Conservation (phyloP, 2,329 filamentous ascomycete genomes). For the Aspergillus sp. region DNA sequence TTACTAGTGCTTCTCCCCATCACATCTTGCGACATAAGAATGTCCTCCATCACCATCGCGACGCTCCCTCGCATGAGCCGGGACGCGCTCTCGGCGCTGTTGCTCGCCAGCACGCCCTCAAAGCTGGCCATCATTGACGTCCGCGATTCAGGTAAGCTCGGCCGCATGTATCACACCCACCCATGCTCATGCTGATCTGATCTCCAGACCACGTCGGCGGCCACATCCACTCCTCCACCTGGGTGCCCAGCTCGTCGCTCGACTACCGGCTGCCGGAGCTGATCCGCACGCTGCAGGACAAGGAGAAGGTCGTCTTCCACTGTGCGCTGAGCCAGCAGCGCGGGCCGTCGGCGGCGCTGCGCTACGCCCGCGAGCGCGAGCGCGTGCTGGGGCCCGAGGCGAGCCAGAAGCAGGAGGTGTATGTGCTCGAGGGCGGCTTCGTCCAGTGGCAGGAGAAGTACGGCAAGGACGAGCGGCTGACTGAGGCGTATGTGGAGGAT, state of each 20-base stretch:
- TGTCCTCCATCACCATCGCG: slow-evolving; percentile 59
- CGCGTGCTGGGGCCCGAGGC: slow-evolving; percentile 46
- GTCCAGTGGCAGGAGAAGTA: slow-evolving; percentile 80
- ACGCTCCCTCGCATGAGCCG: slow-evolving; percentile 67
- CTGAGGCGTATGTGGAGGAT: slow-evolving; percentile 80
- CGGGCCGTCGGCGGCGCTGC: slow-evolving; percentile 78
- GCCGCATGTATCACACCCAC: not conserved
- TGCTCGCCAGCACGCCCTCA: slow-evolving; percentile 53
- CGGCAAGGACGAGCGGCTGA: slow-evolving; percentile 75
- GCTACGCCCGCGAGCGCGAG: slow-evolving; percentile 67
- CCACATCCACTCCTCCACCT: slow-evolving; percentile 75
- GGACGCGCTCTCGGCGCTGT: slow-evolving; percentile 64
- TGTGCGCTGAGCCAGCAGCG: slow-evolving; percentile 89
- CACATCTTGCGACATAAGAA: not conserved
- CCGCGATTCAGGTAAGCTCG: slow-evolving; percentile 64
- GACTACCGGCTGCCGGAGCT: slow-evolving; percentile 78
- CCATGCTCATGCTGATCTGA: no score
- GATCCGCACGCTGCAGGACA: slow-evolving; percentile 71
- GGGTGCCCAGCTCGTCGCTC: slow-evolving; percentile 71
- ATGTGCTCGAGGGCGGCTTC: slow-evolving; percentile 81
- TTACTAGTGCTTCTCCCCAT: not conserved
- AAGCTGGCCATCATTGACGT: slow-evolving; percentile 80
- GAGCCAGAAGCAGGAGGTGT: slow-evolving; percentile 65
- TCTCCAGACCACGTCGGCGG: slow-evolving; percentile 83
- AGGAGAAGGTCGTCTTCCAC: slow-evolving; percentile 88